These are phyloP conservation scores for Fusarium humuli DNA, from an alignment of 2,329 filamentous ascomycete species.

Conservation along the genomic window DNA sequence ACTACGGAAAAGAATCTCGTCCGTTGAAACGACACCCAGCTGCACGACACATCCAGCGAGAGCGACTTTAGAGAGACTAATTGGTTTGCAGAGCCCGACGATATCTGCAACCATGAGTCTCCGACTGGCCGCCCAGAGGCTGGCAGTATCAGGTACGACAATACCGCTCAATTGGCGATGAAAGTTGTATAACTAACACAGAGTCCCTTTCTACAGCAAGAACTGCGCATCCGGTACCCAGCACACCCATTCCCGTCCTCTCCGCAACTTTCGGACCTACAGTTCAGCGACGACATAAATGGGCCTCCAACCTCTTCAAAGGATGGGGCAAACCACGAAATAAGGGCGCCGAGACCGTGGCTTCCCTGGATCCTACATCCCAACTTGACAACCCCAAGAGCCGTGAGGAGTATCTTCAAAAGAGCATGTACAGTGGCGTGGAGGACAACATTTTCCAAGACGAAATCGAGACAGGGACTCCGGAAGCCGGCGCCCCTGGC, in stretches of 20 bases:
- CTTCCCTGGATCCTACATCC: constrained; percentile 40
- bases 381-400: constrained; percentile 59
- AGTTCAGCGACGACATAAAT: constrained; percentile 56
- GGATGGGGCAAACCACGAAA: constrained; percentile 50
- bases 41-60: constrained; percentile 32
- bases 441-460: constrained; percentile 74
- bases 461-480: constrained; percentile 57
- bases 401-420: constrained; percentile 56
- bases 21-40: constrained; percentile 18
- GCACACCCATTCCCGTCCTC: constrained; percentile 32
- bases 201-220: constrained; percentile 36
- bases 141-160: constrained; percentile 68
- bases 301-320: constrained; percentile 56
- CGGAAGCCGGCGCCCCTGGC: constrained; percentile 33
- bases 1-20: constrained; percentile 46
- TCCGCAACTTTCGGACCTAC: constrained; percentile 31
- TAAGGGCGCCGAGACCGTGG: constrained; percentile 50
- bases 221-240: constrained; percentile 35
- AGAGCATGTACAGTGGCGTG: constrained; percentile 56
- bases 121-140: constrained; percentile 70
- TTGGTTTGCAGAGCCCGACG: constrained; percentile 37
- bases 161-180: constrained; percentile 34
- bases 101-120: constrained; percentile 68
- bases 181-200: constrained; percentile 27
- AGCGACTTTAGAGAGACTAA: constrained; percentile 35